phyloP scores from a whole-genome alignment of 2,329 filamentous ascomycete species.

The Pseudomassariella vexata region DNA sequence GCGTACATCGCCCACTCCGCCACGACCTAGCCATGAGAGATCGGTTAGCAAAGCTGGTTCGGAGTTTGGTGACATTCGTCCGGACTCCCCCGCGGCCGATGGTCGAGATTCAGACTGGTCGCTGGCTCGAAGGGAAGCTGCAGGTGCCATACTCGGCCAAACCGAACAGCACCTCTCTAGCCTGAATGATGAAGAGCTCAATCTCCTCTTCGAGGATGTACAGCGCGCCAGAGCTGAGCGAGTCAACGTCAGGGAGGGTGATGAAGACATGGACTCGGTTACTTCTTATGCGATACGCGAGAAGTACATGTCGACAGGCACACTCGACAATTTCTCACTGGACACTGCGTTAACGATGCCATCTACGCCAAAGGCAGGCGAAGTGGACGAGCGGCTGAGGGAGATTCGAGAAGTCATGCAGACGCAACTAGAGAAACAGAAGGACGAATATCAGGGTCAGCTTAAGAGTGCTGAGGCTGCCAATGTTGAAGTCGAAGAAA shows the following conservation, averaged over 20 bases:
- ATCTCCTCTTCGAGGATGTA: slow-evolving; percentile 88
- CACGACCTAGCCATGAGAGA: slow-evolving; percentile 67
- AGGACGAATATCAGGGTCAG: slow-evolving; percentile 74
- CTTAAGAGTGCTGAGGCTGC: slow-evolving; percentile 69
- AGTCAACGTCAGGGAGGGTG: slow-evolving; percentile 67
- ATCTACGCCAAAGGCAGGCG: slow-evolving; percentile 76
- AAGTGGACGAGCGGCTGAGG: slow-evolving; percentile 69
- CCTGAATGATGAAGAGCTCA: slow-evolving; percentile 88
- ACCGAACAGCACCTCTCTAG: slow-evolving; percentile 87
- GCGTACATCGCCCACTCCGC: slow-evolving; percentile 49
- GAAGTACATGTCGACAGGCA: slow-evolving; percentile 93
- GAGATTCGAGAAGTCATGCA: slow-evolving; percentile 80
- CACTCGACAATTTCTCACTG: slow-evolving; percentile 90
- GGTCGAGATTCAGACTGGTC: slow-evolving; percentile 91
- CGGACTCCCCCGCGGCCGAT: slow-evolving; percentile 70
- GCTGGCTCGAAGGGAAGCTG: slow-evolving; percentile 87
- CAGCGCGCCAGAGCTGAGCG: slow-evolving; percentile 77
- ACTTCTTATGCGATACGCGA: slow-evolving; percentile 84
- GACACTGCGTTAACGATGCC: slow-evolving; percentile 94
- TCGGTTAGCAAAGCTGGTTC: slow-evolving; percentile 73
- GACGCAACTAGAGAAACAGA: slow-evolving; percentile 73
- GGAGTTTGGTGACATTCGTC: slow-evolving; percentile 71
- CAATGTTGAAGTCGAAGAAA: slow-evolving; percentile 74
- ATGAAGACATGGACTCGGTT: slow-evolving; percentile 85
- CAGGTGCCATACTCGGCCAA: slow-evolving; percentile 73